These are phyloP conservation scores for Metroxylon sagu DNA, from an alignment of 176 grass and related monocot genomes.

Conservation along the genomic window DNA sequence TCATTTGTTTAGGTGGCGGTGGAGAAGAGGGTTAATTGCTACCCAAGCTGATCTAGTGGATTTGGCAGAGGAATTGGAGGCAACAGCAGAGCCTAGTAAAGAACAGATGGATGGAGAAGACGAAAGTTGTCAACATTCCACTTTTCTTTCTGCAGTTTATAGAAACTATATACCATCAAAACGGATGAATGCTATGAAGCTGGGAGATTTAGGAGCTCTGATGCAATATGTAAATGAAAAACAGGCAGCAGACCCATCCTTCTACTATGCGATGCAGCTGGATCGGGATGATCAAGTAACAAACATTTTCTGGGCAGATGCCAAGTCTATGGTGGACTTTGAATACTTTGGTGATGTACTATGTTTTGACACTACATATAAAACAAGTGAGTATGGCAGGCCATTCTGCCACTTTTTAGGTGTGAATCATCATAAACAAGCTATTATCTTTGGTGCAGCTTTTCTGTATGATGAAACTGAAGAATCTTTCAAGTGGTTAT, in stretches of 20 bases:
- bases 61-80: slow-evolving; percentile 9
- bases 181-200: slow-evolving; percentile 10
- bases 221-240: slow-evolving; percentile 37
- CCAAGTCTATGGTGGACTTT: slow-evolving; percentile 34
- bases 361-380: slow-evolving; percentile 41
- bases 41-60: not conserved
- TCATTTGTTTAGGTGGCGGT: slow-evolving; percentile 35
- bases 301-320: slow-evolving; percentile 39
- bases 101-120: slow-evolving; percentile 4
- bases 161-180: slow-evolving; percentile 27
- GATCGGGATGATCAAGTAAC: slow-evolving; percentile 27
- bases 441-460: slow-evolving; percentile 31
- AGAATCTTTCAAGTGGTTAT: slow-evolving; percentile 40
- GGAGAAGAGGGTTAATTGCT: not conserved
- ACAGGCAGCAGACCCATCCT: slow-evolving; percentile 29
- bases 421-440: slow-evolving; percentile 43
- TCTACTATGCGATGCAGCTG: slow-evolving; percentile 41
- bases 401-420: slow-evolving; percentile 30
- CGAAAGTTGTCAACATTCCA: not conserved
- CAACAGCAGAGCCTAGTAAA: slow-evolving; percentile 11
- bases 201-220: slow-evolving; percentile 18
- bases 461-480: slow-evolving; percentile 36
- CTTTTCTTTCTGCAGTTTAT: slow-evolving; percentile 1
- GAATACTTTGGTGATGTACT: slow-evolving; percentile 33
- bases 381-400: slow-evolving; percentile 22